Evolutionary conservation across 2,329 filamentous ascomycete genomes (phyloP), one percentile per base, ranked within the genome.

Genomic region (Colletotrichum paranaense): DNA sequence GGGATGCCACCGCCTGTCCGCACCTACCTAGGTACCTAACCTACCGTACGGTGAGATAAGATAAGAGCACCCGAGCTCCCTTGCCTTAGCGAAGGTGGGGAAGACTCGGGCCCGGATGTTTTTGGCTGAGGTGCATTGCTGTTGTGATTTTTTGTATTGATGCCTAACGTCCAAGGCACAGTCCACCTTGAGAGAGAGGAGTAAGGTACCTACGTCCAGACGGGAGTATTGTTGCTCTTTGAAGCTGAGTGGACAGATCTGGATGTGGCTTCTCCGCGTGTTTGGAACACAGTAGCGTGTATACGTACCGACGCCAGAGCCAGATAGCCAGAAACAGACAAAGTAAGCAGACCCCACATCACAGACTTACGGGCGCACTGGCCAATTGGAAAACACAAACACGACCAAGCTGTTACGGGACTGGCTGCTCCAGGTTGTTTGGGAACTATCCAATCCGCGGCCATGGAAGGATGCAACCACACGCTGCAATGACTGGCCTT

Each of bases 271-370:
- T 60, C 42, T 66, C 68, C 56, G 62, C 53, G n/a, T 67, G 62
- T 62, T 71, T 71, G 57, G 68, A 68, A 65, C 57, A 68, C 56
- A 49, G 38, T 69, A 53, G 30, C 19, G 26, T 46, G 5, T 55
- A 24, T 66, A 70, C 67, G 67, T 70, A 73, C 74, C 24, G 19
- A 73, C 69, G 62, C 73, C 74, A 62, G 62, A 71, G 72, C 58
- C 68, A 57, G 75, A 77, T 53, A 38, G 28, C 53, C 69, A 75
- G 62, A 64, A 24, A 67, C 68, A 32, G 77, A 74, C 70, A 32
- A 75, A 74, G 56, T 74, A 76, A 56, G 58, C 75, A n/a, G 69
- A 59, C 62, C 42, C 67, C 67, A 66, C 67, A 70, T 65, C 59
- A 70, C 55, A 56, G 49, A 68, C 35, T 22, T 22, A 26, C 19